These are phyloP conservation scores for Mycena galopus DNA, from an alignment of 768 basidiomycete genomes.

Conservation along the genomic window DNA sequence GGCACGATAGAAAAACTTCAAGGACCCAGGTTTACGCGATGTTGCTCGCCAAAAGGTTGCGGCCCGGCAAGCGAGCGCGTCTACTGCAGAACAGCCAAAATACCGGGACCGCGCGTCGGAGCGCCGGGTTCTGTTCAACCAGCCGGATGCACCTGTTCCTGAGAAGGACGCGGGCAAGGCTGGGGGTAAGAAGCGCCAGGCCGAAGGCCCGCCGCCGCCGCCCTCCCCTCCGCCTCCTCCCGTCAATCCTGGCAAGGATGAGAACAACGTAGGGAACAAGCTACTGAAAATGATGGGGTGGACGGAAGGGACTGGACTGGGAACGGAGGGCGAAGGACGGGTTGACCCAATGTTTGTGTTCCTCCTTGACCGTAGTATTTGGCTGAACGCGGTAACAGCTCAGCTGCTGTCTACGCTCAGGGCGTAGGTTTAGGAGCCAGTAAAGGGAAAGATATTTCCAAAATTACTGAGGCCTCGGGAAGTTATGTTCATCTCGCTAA, in stretches of 20 bases:
- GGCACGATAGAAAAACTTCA: conserved; percentile 82
- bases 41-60: conserved; percentile 78
- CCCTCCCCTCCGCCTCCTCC: conserved; percentile 75
- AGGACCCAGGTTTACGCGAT: conserved; percentile 79
- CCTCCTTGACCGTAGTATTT: background rate
- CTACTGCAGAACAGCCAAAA: conserved; percentile 70
- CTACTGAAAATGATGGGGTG: conserved; percentile 98
- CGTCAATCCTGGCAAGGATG: conserved; percentile 82
- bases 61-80: conserved; percentile 50
- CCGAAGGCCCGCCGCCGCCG: conserved; percentile 72
- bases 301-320: conserved; percentile 91
- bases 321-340: conserved; percentile 84
- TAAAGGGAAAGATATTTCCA: conserved; percentile 87
- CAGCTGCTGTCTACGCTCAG: conserved; percentile 88
- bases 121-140: conserved; percentile 90
- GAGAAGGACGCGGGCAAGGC: conserved; percentile 54
- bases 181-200: conserved; percentile 52
- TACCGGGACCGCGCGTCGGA: conserved; percentile 97
- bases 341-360: conserved; percentile 86
- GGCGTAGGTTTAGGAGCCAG: conserved; percentile 94
- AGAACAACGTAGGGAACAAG: conserved; percentile 91
- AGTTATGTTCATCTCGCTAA: conserved; percentile 82
- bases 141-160: conserved; percentile 86
- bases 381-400: conserved; percentile 54
- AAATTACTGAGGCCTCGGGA: conserved; percentile 75